Evolutionary conservation across 2,329 filamentous ascomycete genomes (phyloP).

Genomic region (Cercospora citrullina): DNA sequence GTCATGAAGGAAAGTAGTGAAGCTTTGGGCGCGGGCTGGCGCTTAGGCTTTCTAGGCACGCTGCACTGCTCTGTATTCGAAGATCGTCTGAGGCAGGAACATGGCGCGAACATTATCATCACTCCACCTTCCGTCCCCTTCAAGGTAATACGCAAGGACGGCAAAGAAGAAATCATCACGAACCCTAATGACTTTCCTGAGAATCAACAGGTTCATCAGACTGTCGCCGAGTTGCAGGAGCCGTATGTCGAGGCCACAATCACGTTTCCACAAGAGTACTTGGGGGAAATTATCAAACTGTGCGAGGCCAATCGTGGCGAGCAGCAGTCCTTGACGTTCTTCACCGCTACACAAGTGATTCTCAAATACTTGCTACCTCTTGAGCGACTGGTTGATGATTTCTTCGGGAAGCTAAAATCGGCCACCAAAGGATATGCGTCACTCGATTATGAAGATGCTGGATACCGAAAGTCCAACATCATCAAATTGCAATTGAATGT

Average conservation of each 20-base stretch:
- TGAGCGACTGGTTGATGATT: slow-evolving; percentile 88
- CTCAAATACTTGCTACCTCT: slow-evolving; percentile 88
- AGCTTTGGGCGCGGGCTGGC: slow-evolving; percentile 89
- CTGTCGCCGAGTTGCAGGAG: slow-evolving; percentile 65
- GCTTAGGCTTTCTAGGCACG: slow-evolving; percentile 92
- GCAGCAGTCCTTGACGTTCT: slow-evolving; percentile 86
- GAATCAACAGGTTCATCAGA: slow-evolving; percentile 56
- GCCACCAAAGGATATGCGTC: slow-evolving; percentile 93
- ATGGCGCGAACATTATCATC: slow-evolving; percentile 92
- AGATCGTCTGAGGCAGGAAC: slow-evolving; percentile 89
- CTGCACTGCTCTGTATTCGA: slow-evolving; percentile 99
- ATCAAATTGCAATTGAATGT: slow-evolving; percentile 90
- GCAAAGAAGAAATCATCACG: slow-evolving; percentile 74
- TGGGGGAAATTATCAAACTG: slow-evolving; percentile 91
- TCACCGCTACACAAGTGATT: slow-evolving; percentile 89
- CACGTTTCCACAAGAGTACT: slow-evolving; percentile 88
- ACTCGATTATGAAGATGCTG: slow-evolving; percentile 94
- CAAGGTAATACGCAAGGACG: slow-evolving; percentile 76
- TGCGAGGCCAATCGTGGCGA: slow-evolving; percentile 87
- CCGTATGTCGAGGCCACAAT: slow-evolving; percentile 80
- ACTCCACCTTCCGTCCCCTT: slow-evolving; percentile 94
- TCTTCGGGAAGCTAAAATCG: slow-evolving; percentile 95
- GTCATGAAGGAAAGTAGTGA: slow-evolving; percentile 93
- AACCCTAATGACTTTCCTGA: slow-evolving; percentile 90
- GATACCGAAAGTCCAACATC: slow-evolving; percentile 76